phyloP scores from a whole-genome alignment of 371 early-diverging fungal species.

The Globomyces sp. region DNA sequence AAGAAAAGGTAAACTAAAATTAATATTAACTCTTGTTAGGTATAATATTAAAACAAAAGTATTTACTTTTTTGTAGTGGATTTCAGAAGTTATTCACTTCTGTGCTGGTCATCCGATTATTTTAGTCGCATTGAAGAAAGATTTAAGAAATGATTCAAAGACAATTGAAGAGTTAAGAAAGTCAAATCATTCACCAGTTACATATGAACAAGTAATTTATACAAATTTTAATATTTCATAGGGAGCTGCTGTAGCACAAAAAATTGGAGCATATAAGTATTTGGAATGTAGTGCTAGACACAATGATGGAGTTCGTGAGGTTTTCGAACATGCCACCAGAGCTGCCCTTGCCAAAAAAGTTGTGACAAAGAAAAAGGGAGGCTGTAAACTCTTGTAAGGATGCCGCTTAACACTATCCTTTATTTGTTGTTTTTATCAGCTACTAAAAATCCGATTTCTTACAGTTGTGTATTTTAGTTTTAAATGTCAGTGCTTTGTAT shows the following conservation, averaged over 20 bases:
- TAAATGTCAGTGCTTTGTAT: neutral
- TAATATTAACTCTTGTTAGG: constrained; percentile 23
- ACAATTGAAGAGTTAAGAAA: constrained; percentile 75
- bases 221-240: neutral
- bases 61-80: constrained; percentile 64
- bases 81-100: constrained; percentile 91
- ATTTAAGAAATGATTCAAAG: constrained; percentile 81
- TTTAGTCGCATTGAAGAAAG: constrained; percentile 91
- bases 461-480: neutral
- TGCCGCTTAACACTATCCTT: too few species aligned
- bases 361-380: neutral
- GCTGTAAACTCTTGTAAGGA: neutral
- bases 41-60: too few species aligned
- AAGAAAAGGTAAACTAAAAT: constrained; percentile 31
- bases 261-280: constrained; percentile 87
- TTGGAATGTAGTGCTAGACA: constrained; percentile 94
- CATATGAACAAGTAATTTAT: constrained; percentile 61
- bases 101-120: constrained; percentile 81
- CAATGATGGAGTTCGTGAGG: constrained; percentile 90
- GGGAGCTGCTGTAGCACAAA: constrained; percentile 68
- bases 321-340: constrained; percentile 90
- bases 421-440: neutral
- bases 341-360: constrained; percentile 44
- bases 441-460: neutral
- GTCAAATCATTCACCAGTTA: constrained; percentile 78